These are phyloP conservation scores for Cerrena zonata DNA, from an alignment of 1,284 basidiomycete genomes.

Conservation along the genomic window DNA sequence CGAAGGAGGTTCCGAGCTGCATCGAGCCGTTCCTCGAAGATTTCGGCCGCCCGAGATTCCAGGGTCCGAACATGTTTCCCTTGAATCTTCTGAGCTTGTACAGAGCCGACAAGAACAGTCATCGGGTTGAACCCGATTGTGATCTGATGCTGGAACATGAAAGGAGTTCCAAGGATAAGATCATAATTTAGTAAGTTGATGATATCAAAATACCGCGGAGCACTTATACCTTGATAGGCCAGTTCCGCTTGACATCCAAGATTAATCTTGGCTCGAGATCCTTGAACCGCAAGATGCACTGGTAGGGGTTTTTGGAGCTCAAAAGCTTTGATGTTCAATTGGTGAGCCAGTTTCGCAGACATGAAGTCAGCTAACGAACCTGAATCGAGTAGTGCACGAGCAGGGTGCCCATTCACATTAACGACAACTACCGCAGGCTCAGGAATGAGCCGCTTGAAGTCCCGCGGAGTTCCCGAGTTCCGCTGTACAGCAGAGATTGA, in stretches of 20 bases:
- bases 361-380: constrained; percentile 35
- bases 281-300: constrained; percentile 28
- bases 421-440: constrained; percentile 28
- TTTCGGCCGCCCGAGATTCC: constrained; percentile 13
- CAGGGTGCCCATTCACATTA: constrained; percentile 27
- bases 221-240: constrained; percentile 28
- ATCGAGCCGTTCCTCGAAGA: constrained; percentile 15
- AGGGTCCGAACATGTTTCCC: constrained; percentile 13
- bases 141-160: constrained; percentile 23
- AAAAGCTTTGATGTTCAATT: constrained; percentile 19
- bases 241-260: constrained; percentile 9
- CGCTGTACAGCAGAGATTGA: constrained; percentile 5
- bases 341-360: constrained; percentile 31
- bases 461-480: background rate
- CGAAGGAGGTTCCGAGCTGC: constrained; percentile 10
- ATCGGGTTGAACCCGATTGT: constrained; percentile 19
- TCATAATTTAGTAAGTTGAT: constrained; percentile 24
- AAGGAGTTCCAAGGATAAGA: no score
- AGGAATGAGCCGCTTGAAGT: constrained; percentile 18
- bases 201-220: constrained; percentile 25
- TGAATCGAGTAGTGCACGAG: constrained; percentile 27
- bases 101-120: constrained; percentile 17
- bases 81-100: constrained; percentile 10
- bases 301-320: constrained; percentile 23
- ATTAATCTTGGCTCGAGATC: constrained; percentile 28